A percentile compares a stretch with the other conserved stretches of the same genome.
Conservation (phyloP, 768 basidiomycete genomes). For the Lyophyllum decastes region DNA sequence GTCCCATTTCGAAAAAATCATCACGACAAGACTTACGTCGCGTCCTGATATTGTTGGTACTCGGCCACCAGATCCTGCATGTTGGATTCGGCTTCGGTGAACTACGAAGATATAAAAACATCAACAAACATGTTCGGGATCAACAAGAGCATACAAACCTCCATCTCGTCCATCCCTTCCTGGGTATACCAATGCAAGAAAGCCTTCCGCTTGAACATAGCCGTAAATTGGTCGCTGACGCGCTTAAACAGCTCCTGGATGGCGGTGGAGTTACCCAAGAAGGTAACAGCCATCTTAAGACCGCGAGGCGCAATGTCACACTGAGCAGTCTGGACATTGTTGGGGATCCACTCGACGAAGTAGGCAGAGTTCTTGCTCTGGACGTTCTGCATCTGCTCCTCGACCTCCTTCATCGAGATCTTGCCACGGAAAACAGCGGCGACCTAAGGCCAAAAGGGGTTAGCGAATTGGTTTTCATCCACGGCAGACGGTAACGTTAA, state of each 20-base stretch:
- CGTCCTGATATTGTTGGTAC: slow-evolving; percentile 96
- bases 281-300: slow-evolving; percentile 95
- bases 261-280: slow-evolving; percentile 95
- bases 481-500: not conserved
- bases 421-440: slow-evolving; percentile 99
- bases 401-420: slow-evolving; percentile 99
- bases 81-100: slow-evolving; percentile 99
- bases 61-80: slow-evolving; percentile 99
- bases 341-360: slow-evolving; percentile 99
- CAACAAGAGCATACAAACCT: slow-evolving; percentile 42
- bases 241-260: slow-evolving; percentile 99
- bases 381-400: slow-evolving; percentile 98
- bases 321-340: slow-evolving; percentile 97
- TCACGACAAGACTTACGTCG: slow-evolving; percentile 62
- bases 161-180: slow-evolving; percentile 99
- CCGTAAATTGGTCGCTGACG: slow-evolving; percentile 96
- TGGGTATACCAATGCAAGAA: slow-evolving; percentile 99
- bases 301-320: slow-evolving; percentile 97
- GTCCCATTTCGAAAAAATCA: not conserved
- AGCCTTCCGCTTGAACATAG: slow-evolving; percentile 99
- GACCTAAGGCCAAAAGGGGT: slow-evolving; percentile 42
- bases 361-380: slow-evolving; percentile 98
- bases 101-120: slow-evolving; percentile 37
- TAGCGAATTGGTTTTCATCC: not conserved
- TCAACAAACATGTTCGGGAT: not conserved